Evolutionary conservation across 495 filamentous ascomycete species (phyloP), one percentile per base, ranked within the genome.

Genomic region (Xylaria grammica): DNA sequence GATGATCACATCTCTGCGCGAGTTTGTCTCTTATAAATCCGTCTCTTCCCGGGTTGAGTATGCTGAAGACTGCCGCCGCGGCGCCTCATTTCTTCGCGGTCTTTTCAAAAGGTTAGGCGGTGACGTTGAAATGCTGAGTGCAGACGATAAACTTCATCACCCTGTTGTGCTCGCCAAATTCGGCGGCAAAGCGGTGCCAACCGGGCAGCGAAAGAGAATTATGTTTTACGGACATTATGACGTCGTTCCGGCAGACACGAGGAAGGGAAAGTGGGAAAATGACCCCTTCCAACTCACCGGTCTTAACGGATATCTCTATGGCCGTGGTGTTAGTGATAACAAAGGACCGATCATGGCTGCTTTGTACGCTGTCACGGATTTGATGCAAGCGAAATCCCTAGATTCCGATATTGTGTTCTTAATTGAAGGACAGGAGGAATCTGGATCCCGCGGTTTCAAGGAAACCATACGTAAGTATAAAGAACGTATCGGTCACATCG

Each of bases 221-320:
- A 81, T 99, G 15, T 99, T 99, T 75, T 99, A 99, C 74, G 96
- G 96, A 3, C 95, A 99, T 68, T 99, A 99, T 77, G 95, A 99
- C 64, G 92, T 99, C n/a, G 93, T 99, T n/a, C 85, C 91, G 20
- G 95, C 96, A 0, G 91, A 96, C 60, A 87, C 89, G 34, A 88
- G 90, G 58, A 84, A 84, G 45, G 83, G 81, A 32, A 91, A 90
- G 65, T 98, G 95, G 95, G 87, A 86, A 56, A 85, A 87, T 8
- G 90, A 97, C 65, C 96, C 95, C 0, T 98, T 97, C 72, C 84
- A 90, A 49, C 81, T 98, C 60, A 86, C 86, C 24, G 94, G 94
- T 1, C 85, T 91, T 54, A 91, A 96, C 70, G 95, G 96, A 7
- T 97, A 97, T 72, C 81, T 97, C 2, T 98, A 99, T 68, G 95